Base-by-base conservation (phyloP, 176 grass and related monocot genomes). In the Neostapfia colusana region DNA sequence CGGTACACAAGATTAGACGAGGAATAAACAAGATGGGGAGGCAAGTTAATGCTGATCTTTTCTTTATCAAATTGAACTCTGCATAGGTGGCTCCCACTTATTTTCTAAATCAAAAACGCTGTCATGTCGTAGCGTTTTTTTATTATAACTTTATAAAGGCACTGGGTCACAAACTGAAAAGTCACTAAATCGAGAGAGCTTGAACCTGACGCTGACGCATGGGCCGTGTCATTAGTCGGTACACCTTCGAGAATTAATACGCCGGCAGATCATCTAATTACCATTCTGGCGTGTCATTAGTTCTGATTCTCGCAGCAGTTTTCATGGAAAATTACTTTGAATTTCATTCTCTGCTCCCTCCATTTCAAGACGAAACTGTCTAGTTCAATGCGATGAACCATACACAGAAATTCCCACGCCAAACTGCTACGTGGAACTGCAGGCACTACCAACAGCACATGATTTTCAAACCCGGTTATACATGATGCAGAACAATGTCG, bases 1-100 rank as follows among this genome's bases (percentile, higher is more conserved):
- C 23, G 25, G 60, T 60, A n/a, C 42, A 73, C 14, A 51, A 67
- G 67, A 70, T 44, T 64, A 42, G 36, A 51, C 3, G 4, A 25
- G 8, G 18, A 59, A 46, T 48, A 73, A 48, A 28, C 7, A 60
- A 69, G 43, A 51, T 17, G 48, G 62, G 46, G 43, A 57, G 45
- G 28, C 48, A 65, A 43, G 34, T 35, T 25, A 34, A 66, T 34
- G 40, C 0, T 61, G 39, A 78, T 87, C 40, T 60, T 72, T 83
- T 72, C 66, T 65, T 35, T 20, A 5, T 77, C 8, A 43, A 58
- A 23, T 5, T 48, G 63, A 77, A 64, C 45, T 13, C 2, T 4
- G 18, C 14, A 60, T 44, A 54, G n/a, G 43, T 41, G 35, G 3
- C 59, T 57, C 57, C 67, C n/a, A n/a, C 40, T 40, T 10, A 16